Conservation (phyloP, 352 stramenopile species). For the Plasmopara halstedii region DNA sequence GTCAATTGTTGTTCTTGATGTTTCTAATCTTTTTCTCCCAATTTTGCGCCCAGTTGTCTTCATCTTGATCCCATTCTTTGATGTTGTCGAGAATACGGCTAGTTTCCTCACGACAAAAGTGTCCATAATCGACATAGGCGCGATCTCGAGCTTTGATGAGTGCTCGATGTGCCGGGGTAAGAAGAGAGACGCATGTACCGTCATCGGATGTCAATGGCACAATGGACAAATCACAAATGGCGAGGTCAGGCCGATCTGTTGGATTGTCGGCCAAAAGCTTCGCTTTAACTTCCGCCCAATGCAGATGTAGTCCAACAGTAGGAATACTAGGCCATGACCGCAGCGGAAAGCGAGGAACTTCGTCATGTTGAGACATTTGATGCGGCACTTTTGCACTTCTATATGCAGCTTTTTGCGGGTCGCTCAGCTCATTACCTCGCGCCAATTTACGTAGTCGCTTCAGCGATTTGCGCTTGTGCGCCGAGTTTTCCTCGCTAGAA, state of each 20-base stretch:
- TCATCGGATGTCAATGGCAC: slow-evolving; percentile 12
- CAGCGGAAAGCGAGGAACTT: slow-evolving; percentile 42
- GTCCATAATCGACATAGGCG: slow-evolving; percentile 28
- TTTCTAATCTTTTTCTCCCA: slow-evolving; percentile 36
- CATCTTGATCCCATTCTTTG: slow-evolving; percentile 45
- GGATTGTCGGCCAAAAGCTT: slow-evolving; percentile 15
- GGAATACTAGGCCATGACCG: slow-evolving; percentile 43
- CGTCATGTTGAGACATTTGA: slow-evolving; percentile 31
- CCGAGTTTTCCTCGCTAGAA: slow-evolving; percentile 31
- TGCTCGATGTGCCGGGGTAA: slow-evolving; percentile 53
- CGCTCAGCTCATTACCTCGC: slow-evolving; percentile 44
- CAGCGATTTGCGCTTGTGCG: slow-evolving; percentile 65
- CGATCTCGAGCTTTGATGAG: slow-evolving; percentile 39
- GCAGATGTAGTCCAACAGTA: slow-evolving; percentile 26
- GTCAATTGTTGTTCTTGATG: too few species aligned
- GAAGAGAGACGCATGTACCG: slow-evolving; percentile 32
- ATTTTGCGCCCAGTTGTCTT: slow-evolving; percentile 43
- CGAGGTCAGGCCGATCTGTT: slow-evolving; percentile 10
- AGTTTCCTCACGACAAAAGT: slow-evolving; percentile 22
- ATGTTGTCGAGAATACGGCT: slow-evolving; percentile 9
- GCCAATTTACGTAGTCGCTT: slow-evolving; percentile 58
- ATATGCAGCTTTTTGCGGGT: slow-evolving; percentile 44
- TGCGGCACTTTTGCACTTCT: slow-evolving; percentile 39
- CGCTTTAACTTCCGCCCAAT: slow-evolving; percentile 20
- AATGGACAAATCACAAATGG: slow-evolving; percentile 14